A percentile compares a stretch with the other conserved stretches of the same genome.
These are phyloP conservation scores for Mucor circinelloides DNA, from an alignment of 371 early-diverging fungal species.

Conservation along the genomic window DNA sequence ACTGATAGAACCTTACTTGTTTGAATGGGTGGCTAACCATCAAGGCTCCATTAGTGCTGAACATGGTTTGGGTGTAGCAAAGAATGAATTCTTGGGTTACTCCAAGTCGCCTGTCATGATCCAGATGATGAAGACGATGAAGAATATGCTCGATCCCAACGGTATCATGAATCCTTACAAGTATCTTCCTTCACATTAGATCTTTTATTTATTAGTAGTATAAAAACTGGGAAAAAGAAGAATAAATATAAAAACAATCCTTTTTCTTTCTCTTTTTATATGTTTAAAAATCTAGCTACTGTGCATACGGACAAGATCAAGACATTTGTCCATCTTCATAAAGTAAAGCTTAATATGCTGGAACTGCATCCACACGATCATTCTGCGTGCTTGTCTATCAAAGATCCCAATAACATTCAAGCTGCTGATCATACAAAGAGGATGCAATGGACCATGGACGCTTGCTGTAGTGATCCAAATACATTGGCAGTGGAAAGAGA, in stretches of 20 bases:
- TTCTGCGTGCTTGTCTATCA: neutral
- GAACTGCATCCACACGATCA: slow-evolving; percentile 1
- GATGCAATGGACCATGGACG: neutral
- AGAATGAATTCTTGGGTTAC: slow-evolving; percentile 67
- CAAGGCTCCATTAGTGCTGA: slow-evolving; percentile 84
- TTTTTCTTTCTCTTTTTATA: neutral
- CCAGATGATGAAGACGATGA: slow-evolving; percentile 74
- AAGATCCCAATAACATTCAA: neutral
- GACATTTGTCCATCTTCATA: neutral
- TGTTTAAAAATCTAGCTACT: slow-evolving; percentile 1
- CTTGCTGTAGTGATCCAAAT: neutral
- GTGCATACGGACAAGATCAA: neutral
- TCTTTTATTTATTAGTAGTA: neutral
- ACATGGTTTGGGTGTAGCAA: slow-evolving; percentile 77
- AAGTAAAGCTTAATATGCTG: neutral
- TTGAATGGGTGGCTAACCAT: slow-evolving; percentile 80
- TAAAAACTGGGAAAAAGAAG: neutral
- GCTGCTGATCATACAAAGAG: neutral
- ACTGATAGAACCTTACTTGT: slow-evolving; percentile 92
- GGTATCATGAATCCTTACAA: slow-evolving; percentile 89
- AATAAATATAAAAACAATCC: neutral
- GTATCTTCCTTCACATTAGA: slow-evolving; percentile 11
- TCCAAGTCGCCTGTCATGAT: slow-evolving; percentile 69
- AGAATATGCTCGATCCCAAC: slow-evolving; percentile 80
- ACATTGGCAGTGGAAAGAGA: neutral